Evolutionary conservation across 352 stramenopile species (phyloP).

Genomic region (Phytopythium cucurbitacearum): DNA sequence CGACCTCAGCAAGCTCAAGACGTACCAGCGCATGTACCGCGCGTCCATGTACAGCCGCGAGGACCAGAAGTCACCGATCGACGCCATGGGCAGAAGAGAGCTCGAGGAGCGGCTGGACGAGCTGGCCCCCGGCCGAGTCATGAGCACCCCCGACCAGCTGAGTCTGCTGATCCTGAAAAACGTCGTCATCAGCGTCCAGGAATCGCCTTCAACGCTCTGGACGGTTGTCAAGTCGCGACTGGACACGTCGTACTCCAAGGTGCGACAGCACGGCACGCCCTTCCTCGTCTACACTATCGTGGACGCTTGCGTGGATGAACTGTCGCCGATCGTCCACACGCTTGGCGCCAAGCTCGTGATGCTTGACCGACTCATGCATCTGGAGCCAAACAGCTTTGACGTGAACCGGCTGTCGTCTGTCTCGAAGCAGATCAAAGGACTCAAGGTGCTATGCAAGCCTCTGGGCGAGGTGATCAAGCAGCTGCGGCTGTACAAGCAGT

Average conservation of each 20-base stretch:
- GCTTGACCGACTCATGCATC: conserved; percentile 52
- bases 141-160: conserved; percentile 73
- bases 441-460: conserved; percentile 72
- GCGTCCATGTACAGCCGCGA: conserved; percentile 58
- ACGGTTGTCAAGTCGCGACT: conserved; percentile 52
- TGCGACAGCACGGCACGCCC: conserved; percentile 64
- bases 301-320: conserved; percentile 76
- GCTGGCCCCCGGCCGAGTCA: conserved; percentile 50
- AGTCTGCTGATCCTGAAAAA: conserved; percentile 73
- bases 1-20: conserved; percentile 45
- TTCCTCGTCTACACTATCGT: conserved; percentile 82
- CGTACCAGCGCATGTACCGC: conserved; percentile 74
- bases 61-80: conserved; percentile 44
- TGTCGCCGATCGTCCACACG: conserved; percentile 72
- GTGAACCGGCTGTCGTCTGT: conserved; percentile 45
- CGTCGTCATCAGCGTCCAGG: conserved; percentile 73
- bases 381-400: conserved; percentile 61
- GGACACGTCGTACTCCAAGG: conserved; percentile 78
- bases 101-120: conserved; percentile 54
- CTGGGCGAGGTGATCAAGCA: conserved; percentile 69
- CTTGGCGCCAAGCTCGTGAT: conserved; percentile 71
- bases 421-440: conserved; percentile 69
- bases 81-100: conserved; percentile 61
- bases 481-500: conserved; percentile 65
- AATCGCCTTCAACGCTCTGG: conserved; percentile 34